Conservation (phyloP, 106 monocot genomes). For the Gastrodia elata region DNA sequence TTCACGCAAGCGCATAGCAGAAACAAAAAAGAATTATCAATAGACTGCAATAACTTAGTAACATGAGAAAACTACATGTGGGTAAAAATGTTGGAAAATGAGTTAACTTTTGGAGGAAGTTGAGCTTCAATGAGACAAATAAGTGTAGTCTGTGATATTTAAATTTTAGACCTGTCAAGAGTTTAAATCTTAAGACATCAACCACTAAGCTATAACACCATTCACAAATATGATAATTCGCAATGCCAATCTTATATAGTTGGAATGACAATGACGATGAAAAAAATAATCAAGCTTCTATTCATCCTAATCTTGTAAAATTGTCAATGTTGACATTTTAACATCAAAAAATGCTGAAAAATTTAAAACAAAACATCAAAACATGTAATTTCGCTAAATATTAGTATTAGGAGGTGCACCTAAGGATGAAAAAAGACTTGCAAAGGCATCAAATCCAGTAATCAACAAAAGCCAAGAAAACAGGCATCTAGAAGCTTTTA, state of each 20-base stretch:
- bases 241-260: not conserved
- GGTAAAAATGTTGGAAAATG: no score
- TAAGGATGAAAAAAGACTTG: not conserved
- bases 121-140: no score
- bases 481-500: not conserved
- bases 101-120: no score
- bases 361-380: not conserved
- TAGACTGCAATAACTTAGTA: not conserved
- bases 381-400: not conserved
- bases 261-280: not conserved
- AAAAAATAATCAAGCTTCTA: not conserved
- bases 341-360: not conserved
- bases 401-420: not conserved
- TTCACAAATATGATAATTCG: no score
- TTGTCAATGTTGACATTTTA: not conserved
- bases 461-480: not conserved
- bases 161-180: no score
- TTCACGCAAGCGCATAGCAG: not conserved
- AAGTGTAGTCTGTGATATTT: no score
- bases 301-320: no score
- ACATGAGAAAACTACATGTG: not conserved
- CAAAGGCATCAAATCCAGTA: not conserved
- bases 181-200: no score
- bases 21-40: not conserved
- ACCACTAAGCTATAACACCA: no score